Base-by-base conservation (phyloP, 2,329 filamentous ascomycete genomes). In the Hymenoscyphus occultus region DNA sequence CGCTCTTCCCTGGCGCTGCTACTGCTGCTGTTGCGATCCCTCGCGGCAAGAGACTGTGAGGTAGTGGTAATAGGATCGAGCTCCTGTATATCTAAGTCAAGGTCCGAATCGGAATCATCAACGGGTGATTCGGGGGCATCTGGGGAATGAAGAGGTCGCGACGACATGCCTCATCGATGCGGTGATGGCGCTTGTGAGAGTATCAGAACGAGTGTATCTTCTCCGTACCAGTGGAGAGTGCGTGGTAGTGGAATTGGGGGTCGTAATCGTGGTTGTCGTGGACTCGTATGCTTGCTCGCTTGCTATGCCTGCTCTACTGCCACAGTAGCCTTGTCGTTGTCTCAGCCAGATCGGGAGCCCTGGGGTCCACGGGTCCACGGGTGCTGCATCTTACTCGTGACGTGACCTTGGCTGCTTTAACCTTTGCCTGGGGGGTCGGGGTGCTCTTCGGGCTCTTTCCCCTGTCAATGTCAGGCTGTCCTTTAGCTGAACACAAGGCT, bases 41-140 rank as follows among this genome's bases (percentile, higher is more conserved):
- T 71, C 19, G 7, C 19, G 28, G 73, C 74, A 39, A 71, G 70
- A 60, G 68, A 65, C 61, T 62, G 57, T 7, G 62, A 48, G 40
- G 72, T 70, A 57, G 66, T 73, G 48, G 70, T 72, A 65, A 77
- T 64, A 63, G 91, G 90, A 75, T 93, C 90, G 70, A 95, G 87
- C 81, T 94, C 91, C 74, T 92, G 84, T 71, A 92, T 83, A 72
- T 93, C 90, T 73, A 95, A 82, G 68, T 91, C 89, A 71, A 89
- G 85, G 76, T 94, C 80, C 60, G 89, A 91, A 76, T 93, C 90
- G 75, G 88, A 91, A 75, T 93, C 90, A 78, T 87, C 81, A 73
- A 81, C 78, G 67, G 83, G 83, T 66, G 84, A 86, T 78, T 90
- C 86, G 78, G 87, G 87, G 74, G 72, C 71, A 71, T 75, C 71